Evolutionary conservation across 1,284 basidiomycete genomes (phyloP).

Genomic region (Boletus hoseneyae): DNA sequence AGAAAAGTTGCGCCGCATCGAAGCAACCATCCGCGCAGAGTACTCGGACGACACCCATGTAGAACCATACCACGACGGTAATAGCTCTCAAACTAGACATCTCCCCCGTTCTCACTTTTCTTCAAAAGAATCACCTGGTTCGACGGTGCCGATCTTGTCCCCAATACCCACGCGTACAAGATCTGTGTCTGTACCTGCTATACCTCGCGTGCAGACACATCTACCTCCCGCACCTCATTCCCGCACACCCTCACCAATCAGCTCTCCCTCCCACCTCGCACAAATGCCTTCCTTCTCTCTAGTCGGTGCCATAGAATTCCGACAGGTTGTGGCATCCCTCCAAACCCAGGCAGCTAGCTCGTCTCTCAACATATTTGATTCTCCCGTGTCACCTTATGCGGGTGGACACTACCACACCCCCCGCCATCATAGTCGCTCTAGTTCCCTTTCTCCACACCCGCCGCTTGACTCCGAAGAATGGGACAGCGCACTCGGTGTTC

Average conservation of each 20-base stretch:
- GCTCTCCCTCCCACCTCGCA: slow-evolving; percentile 34
- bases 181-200: slow-evolving; percentile 35
- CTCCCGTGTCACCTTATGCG: slow-evolving; percentile 65
- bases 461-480: slow-evolving; percentile 41
- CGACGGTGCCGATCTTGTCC: slow-evolving; percentile 18
- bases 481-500: slow-evolving; percentile 48
- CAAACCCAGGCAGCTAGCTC: slow-evolving; percentile 58
- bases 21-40: slow-evolving; percentile 58
- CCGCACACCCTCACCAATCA: slow-evolving; percentile 37
- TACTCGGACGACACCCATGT: slow-evolving; percentile 49
- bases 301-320: slow-evolving; percentile 90
- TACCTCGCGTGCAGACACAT: slow-evolving; percentile 43
- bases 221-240: slow-evolving; percentile 36
- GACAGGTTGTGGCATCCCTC: slow-evolving; percentile 82
- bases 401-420: slow-evolving; percentile 66
- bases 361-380: slow-evolving; percentile 62
- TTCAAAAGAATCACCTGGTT: slow-evolving; percentile 14
- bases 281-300: slow-evolving; percentile 84
- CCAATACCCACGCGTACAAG: slow-evolving; percentile 35
- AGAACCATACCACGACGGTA: slow-evolving; percentile 61
- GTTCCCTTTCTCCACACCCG: slow-evolving; percentile 35
- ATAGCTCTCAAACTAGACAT: slow-evolving; percentile 27
- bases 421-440: slow-evolving; percentile 27
- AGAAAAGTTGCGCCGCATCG: slow-evolving; percentile 43
- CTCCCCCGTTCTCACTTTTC: slow-evolving; percentile 10